These are phyloP conservation scores for Penicillium chermesinum DNA, from an alignment of 495 filamentous ascomycete genomes.

Conservation along the genomic window DNA sequence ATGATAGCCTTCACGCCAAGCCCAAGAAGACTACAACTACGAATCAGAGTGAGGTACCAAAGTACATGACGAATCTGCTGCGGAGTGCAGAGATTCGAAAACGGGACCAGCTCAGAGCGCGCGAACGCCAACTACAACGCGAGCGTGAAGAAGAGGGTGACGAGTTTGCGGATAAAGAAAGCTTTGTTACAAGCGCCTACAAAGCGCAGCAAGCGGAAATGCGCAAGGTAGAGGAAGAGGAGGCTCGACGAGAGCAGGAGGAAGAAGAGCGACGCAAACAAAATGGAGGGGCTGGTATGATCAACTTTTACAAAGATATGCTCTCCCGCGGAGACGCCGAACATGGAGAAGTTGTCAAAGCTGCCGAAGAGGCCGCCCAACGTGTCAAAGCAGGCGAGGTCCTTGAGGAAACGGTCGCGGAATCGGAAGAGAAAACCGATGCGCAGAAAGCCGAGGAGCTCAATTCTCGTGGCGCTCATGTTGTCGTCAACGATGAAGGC, in stretches of 20 bases:
- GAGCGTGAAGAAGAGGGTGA: slow-evolving; percentile 93
- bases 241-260: slow-evolving; percentile 61
- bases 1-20: slow-evolving; percentile 48
- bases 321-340: slow-evolving; percentile 70
- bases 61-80: slow-evolving; percentile 79
- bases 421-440: slow-evolving; percentile 57
- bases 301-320: slow-evolving; percentile 78
- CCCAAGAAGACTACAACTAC: slow-evolving; percentile 21
- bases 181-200: slow-evolving; percentile 94
- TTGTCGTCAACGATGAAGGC: slow-evolving; percentile 87
- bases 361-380: slow-evolving; percentile 60
- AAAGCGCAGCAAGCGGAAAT: slow-evolving; percentile 88
- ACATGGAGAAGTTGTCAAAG: slow-evolving; percentile 64
- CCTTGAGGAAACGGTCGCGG: slow-evolving; percentile 21
- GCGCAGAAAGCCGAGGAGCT: slow-evolving; percentile 69
- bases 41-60: slow-evolving; percentile 45
- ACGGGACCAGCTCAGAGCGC: slow-evolving; percentile 79
- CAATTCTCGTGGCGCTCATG: slow-evolving; percentile 59
- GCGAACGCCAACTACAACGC: slow-evolving; percentile 77
- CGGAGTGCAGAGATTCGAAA: slow-evolving; percentile 81
- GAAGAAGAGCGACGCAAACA: slow-evolving; percentile 58
- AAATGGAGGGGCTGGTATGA: slow-evolving; percentile 68
- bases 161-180: slow-evolving; percentile 91
- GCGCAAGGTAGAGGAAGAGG: slow-evolving; percentile 72
- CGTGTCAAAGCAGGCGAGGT: slow-evolving; percentile 43